Conservation (phyloP, 2,329 filamentous ascomycete species). For the Alternaria sp. region DNA sequence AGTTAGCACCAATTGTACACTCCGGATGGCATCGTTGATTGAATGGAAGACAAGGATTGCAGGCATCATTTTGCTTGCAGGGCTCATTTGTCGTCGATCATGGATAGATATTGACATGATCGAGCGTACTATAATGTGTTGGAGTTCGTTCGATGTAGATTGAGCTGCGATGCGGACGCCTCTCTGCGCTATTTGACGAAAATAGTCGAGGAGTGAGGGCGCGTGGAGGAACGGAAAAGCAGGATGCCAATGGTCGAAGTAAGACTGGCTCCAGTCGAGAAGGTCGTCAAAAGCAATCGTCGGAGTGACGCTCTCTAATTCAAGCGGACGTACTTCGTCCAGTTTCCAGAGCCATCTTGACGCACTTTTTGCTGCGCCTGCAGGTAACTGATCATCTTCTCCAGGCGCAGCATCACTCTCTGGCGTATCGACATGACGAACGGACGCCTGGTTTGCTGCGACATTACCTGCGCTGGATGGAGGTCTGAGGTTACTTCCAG, state of each 20-base stretch:
- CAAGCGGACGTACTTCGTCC: slow-evolving; percentile 21
- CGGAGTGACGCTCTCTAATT: slow-evolving; percentile 2
- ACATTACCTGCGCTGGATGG: slow-evolving; percentile 13
- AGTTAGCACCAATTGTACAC: too few species aligned
- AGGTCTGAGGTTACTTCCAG: slow-evolving; percentile 14
- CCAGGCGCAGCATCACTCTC: slow-evolving; percentile 29
- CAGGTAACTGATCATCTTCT: slow-evolving; percentile 31
- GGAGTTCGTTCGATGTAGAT: slow-evolving; percentile 17
- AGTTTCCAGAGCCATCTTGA: slow-evolving; percentile 31
- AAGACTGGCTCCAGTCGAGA: slow-evolving; percentile 38
- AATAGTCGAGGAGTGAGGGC: slow-evolving; percentile 30
- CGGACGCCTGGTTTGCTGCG: slow-evolving; percentile 2
- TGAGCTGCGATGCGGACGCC: slow-evolving; percentile 4
- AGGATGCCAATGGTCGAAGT: slow-evolving; percentile 40
- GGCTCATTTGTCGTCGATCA: slow-evolving; percentile 17
- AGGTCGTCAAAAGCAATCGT: slow-evolving; percentile 30
- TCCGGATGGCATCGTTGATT: too few species aligned
- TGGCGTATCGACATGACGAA: slow-evolving; percentile 21
- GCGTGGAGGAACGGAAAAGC: slow-evolving; percentile 37
- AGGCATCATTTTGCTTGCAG: too few species aligned
- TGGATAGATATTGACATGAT: slow-evolving; percentile 33
- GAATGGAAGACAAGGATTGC: too few species aligned
- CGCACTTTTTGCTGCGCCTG: slow-evolving; percentile 31
- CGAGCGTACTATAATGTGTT: slow-evolving; percentile 32
- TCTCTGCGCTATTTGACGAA: slow-evolving; percentile 15